These are phyloP conservation scores for Penicillium sp. DNA, from an alignment of 2,329 filamentous ascomycete genomes.

Conservation along the genomic window DNA sequence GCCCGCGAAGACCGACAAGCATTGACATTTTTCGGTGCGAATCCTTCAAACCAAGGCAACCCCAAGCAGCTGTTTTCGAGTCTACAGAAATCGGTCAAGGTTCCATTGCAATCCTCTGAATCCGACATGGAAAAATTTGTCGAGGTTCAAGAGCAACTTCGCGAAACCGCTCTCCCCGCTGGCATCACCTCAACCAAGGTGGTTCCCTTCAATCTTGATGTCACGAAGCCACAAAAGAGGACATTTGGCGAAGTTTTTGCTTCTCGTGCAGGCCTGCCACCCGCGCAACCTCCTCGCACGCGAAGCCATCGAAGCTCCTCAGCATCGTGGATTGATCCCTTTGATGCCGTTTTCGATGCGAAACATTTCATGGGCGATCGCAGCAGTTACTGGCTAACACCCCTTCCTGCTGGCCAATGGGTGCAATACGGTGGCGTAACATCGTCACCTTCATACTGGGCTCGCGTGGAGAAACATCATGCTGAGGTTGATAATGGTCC, in stretches of 20 bases:
- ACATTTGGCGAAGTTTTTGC: conserved; percentile 50
- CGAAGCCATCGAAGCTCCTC: conserved; percentile 36
- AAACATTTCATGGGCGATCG: conserved; percentile 38
- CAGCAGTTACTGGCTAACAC: conserved; percentile 43
- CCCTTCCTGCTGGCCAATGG: conserved; percentile 46
- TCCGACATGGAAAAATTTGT: conserved; percentile 37
- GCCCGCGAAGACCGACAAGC: conserved; percentile 59
- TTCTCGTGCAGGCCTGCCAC: conserved; percentile 39
- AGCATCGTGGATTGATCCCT: conserved; percentile 43
- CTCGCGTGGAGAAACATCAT: conserved; percentile 38
- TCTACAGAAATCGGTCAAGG: conserved; percentile 58
- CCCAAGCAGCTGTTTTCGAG: conserved; percentile 85
- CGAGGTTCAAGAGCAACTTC: conserved; percentile 53
- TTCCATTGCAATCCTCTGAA: conserved; percentile 39
- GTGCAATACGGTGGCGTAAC: conserved; percentile 45
- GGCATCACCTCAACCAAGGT: conserved; percentile 72
- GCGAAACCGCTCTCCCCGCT: conserved; percentile 69
- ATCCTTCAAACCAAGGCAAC: conserved; percentile 69
- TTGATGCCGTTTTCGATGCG: conserved; percentile 40
- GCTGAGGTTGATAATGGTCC: conserved; percentile 24
- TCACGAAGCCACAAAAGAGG: conserved; percentile 30
- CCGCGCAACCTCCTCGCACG: conserved; percentile 44
- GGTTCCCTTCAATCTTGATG: conserved; percentile 51
- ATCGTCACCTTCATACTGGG: conserved; percentile 41
- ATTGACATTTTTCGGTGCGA: conserved; percentile 76